These are phyloP conservation scores for Cicer judaicum DNA, from an alignment of 306 rosid genomes.

Conservation along the genomic window DNA sequence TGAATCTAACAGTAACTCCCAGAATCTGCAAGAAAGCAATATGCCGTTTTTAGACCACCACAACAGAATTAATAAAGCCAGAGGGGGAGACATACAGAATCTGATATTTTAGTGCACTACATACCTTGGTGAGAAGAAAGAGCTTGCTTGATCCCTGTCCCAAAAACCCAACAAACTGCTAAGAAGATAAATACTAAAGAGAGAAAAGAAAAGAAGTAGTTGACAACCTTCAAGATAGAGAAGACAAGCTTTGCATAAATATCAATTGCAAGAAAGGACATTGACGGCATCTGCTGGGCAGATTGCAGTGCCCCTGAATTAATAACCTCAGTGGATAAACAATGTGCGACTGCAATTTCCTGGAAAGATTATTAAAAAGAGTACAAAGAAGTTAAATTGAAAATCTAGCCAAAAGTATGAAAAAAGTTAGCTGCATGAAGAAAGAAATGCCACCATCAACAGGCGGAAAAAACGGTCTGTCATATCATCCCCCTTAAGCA, in stretches of 20 bases:
- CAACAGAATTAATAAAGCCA: slow-evolving; percentile 16
- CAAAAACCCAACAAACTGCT: slow-evolving; percentile 41
- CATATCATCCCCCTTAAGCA: slow-evolving; percentile 88
- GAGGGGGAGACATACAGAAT: neutral
- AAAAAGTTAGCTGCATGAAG: slow-evolving; percentile 5
- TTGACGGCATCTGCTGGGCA: slow-evolving; percentile 66
- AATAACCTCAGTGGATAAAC: slow-evolving; percentile 75
- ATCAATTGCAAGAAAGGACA: slow-evolving; percentile 91
- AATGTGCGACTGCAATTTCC: slow-evolving; percentile 86
- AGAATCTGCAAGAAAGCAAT: slow-evolving; percentile 66
- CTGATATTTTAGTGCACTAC: slow-evolving; percentile 28
- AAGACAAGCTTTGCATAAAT: slow-evolving; percentile 80
- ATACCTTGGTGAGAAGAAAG: slow-evolving; percentile 78
- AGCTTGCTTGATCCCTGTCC: slow-evolving; percentile 81
- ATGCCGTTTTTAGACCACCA: slow-evolving; percentile 38
- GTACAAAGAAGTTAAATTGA: neutral
- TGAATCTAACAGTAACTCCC: slow-evolving; percentile 72
- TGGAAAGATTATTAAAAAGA: slow-evolving; percentile 36
- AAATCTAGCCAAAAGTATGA: slow-evolving; percentile 1
- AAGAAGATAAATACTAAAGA: slow-evolving; percentile 13
- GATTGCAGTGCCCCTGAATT: slow-evolving; percentile 73
- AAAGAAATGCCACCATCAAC: slow-evolving; percentile 61
- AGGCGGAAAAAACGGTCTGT: slow-evolving; percentile 85
- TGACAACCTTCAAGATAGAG: slow-evolving; percentile 79
- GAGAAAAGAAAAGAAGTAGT: neutral